These are phyloP conservation scores for Austroboletus eburneus DNA, from an alignment of 768 basidiomycete genomes.

Conservation along the genomic window DNA sequence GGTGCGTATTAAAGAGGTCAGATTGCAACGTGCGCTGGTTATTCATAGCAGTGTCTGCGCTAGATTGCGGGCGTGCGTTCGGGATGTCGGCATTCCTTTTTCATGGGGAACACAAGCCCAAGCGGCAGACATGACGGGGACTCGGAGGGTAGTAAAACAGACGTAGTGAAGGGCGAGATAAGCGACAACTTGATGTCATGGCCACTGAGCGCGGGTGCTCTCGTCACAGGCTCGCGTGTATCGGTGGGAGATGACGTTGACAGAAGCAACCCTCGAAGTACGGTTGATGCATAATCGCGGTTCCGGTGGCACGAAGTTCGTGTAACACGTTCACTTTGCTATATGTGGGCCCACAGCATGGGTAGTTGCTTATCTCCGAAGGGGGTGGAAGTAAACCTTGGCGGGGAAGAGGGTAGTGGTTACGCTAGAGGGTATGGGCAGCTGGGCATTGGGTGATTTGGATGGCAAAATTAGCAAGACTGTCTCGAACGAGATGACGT, in stretches of 20 bases:
- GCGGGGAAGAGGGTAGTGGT: neutral
- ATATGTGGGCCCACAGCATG: conserved; percentile 1
- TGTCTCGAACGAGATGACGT: conserved; percentile 15
- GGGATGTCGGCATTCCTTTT: conserved; percentile 2
- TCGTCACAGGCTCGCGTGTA: too few relatives aligned
- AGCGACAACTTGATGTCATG: too few relatives aligned
- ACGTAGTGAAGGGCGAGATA: too few relatives aligned
- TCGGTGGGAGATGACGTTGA: too few relatives aligned
- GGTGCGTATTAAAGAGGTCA: neutral
- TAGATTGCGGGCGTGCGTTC: neutral
- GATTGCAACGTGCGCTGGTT: conserved; percentile 8
- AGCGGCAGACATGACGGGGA: neutral
- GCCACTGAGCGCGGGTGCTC: too few relatives aligned
- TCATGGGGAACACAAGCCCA: too few relatives aligned
- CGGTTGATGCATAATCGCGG: neutral
- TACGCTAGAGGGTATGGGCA: neutral
- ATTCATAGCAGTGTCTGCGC: neutral
- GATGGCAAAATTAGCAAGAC: conserved; percentile 3
- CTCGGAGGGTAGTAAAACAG: too few relatives aligned
- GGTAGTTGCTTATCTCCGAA: conserved; percentile 23
- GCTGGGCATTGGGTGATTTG: neutral
- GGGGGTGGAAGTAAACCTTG: neutral
- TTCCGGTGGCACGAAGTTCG: conserved; percentile 5
- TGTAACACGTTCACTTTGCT: neutral
- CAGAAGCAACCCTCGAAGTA: neutral